Evolutionary conservation across 2,329 filamentous ascomycete genomes (phyloP), one percentile per base, ranked within the genome.

Genomic region (Ampelomyces quisqualis): DNA sequence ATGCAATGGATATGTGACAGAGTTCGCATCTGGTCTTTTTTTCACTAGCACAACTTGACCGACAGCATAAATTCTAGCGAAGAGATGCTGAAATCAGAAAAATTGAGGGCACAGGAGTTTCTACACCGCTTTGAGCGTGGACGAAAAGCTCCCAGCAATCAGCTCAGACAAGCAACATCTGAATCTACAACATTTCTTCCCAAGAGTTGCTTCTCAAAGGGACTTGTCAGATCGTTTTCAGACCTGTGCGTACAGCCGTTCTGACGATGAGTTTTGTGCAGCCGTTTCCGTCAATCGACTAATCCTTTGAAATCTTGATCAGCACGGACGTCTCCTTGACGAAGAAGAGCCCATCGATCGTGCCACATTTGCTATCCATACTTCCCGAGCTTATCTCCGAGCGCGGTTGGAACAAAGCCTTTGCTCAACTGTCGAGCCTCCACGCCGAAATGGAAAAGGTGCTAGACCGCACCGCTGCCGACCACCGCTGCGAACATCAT

Each of bases 221-320:
- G 10, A 38, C 38, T 15, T 58, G 55, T 2, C 5, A 24, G 15
- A 11, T 58, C 7, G 17, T 10, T 14, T 64, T 62, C 27, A 40
- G 47, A 18, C 57, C 53, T n/a, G 13, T 14, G 21, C 15, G 18
- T 7, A 13, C 39, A 51, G 44, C 18, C 31, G 50, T 8, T 27
- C 43, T 3, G 34, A 49, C 10, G 34, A 33, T 22, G 33, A 33
- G 3, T 21, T 22, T 10, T 39, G 38, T 1, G 8, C 14, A 15
- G 19, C 5, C 7, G 14, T 11, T 7, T n/a, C 34, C 21, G 11
- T 38, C 4, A 40, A 43, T 21, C 38, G 39, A 20, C 47, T 65
- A 4, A 51, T 57, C 1, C 38, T 64, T 20, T 64, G 60, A 58
- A 58, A 63, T 7, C 41, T 64, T 1, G 57, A 63, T 20, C 43